Base-by-base conservation (phyloP, 495 filamentous ascomycete species). In the Penicillium arizonense region DNA sequence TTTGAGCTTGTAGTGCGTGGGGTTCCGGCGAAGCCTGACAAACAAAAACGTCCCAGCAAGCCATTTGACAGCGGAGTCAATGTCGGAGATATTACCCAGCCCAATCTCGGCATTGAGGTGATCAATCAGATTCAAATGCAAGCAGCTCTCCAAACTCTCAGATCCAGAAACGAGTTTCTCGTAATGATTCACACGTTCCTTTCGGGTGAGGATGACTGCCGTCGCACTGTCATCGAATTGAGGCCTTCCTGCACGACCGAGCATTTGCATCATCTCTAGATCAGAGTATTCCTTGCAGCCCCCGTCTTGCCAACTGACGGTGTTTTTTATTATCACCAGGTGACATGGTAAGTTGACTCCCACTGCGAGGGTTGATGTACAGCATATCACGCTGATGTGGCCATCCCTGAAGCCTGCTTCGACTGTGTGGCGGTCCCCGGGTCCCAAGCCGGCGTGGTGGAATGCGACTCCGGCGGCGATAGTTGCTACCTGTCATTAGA, bases 191-290 rank as follows among this genome's bases (percentile, higher is more conserved):
- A 83, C 84, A 26, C 89, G 89, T 16, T 85, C 75, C 9, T 71
- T 74, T 21, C 83, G 80, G 0, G 94, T 96, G 70, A 98, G 82
- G 45, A 98, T 96, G 21, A 96, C 86, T 10, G 90, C 94, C 20
- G 85, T 82, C 16, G 90, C 93, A 57, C 75, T 90, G 42, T 88
- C 78, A 54, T 96, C 94, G 56, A 96, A 98, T 68, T 98, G 94
- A 3, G 94, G 94, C 3, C 94, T 79, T 0, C 94, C 94, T 33
- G 94, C 93, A 44, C 94, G 86, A 20, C 94, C 94, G 26, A 97
- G 80, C 94, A 98, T 98, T 64, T 98, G 94, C 90, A 96, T 97
- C 53, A 98, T 82, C 58, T 98, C 94, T 14, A 98, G 74, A 64
- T 97, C 92, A 0, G 89, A 84, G 57, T 94, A 96, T 64, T 98